Percentiles rank a stretch among this genome's conserved stretches.
Conservation (phyloP, 1,284 basidiomycete species). For the Marasmius tenuissimus region DNA sequence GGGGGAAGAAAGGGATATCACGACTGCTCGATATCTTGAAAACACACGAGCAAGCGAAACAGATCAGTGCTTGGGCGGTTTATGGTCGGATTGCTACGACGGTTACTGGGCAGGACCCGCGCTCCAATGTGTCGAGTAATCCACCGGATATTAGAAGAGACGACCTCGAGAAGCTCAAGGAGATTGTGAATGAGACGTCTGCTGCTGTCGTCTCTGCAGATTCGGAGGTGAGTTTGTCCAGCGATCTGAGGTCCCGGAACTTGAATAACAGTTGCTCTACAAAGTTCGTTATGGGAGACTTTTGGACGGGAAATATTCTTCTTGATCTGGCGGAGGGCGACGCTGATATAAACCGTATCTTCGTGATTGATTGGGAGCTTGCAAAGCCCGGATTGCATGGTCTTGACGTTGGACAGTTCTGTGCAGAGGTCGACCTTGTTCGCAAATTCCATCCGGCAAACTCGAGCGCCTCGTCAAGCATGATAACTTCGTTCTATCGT, state of each 20-base stretch:
- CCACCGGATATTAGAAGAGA: conserved; percentile 35
- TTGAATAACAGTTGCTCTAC: conserved; percentile 14
- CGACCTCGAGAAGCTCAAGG: conserved; percentile 36
- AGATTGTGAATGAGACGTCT: conserved; percentile 33
- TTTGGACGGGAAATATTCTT: conserved; percentile 67
- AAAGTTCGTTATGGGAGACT: conserved; percentile 57
- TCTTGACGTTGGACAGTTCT: conserved; percentile 59
- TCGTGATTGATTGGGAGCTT: conserved; percentile 62
- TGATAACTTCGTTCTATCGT: conserved; percentile 42
- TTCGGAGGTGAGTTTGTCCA: conserved; percentile 29
- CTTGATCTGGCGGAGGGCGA: conserved; percentile 30
- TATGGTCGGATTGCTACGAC: conserved; percentile 39
- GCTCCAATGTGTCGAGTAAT: conserved; percentile 38
- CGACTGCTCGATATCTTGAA: conserved; percentile 35
- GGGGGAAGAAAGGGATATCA: conserved; percentile 30
- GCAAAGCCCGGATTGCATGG: conserved; percentile 49
- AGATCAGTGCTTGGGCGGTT: conserved; percentile 35
- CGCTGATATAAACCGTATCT: conserved; percentile 34
- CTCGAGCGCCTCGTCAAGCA: conserved; percentile 27
- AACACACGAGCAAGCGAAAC: conserved; percentile 40
- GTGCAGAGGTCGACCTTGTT: conserved; percentile 53
- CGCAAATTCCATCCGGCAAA: conserved; percentile 42
- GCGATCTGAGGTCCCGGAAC: neutral
- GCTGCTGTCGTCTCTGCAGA: conserved; percentile 34
- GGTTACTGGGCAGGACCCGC: conserved; percentile 32